phyloP scores from a whole-genome alignment of 768 basidiomycete genomes.

The Fibroporia radiculosa region DNA sequence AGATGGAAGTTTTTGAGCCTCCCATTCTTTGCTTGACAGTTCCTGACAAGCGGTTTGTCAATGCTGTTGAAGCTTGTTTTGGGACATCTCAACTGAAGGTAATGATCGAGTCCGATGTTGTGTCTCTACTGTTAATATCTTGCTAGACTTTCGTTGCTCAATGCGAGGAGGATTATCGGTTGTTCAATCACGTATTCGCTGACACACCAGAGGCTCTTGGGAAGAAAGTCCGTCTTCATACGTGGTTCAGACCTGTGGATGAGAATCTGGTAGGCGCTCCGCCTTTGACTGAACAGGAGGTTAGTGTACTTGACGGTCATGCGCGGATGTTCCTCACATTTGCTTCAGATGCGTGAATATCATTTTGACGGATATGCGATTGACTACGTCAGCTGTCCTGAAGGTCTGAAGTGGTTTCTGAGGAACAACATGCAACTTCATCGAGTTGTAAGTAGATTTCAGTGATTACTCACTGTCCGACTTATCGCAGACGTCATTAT shows the following conservation, averaged over 20 bases:
- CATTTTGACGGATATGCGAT: constrained; percentile 82
- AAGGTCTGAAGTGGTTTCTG: constrained; percentile 68
- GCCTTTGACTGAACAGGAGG: constrained; percentile 57
- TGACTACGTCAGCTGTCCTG: constrained; percentile 72
- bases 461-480: not conserved
- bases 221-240: constrained; percentile 46
- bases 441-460: constrained; percentile 55
- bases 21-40: constrained; percentile 67
- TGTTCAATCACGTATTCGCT: constrained; percentile 60
- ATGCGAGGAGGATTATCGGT: constrained; percentile 71
- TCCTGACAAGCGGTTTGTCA: constrained; percentile 50
- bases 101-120: not conserved
- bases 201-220: constrained; percentile 50
- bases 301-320: constrained; percentile 17
- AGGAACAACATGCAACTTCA: constrained; percentile 58
- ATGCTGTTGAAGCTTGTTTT: constrained; percentile 73
- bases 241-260: constrained; percentile 54
- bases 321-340: constrained; percentile 1
- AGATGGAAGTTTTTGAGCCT: constrained; percentile 82
- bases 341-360: constrained; percentile 42
- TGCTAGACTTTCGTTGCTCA: constrained; percentile 79
- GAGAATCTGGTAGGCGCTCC: constrained; percentile 32
- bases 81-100: constrained; percentile 56
- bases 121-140: not conserved
- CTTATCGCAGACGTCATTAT: not conserved